Conservation (phyloP, 1,284 basidiomycete genomes). For the Amylostereum areolatum region DNA sequence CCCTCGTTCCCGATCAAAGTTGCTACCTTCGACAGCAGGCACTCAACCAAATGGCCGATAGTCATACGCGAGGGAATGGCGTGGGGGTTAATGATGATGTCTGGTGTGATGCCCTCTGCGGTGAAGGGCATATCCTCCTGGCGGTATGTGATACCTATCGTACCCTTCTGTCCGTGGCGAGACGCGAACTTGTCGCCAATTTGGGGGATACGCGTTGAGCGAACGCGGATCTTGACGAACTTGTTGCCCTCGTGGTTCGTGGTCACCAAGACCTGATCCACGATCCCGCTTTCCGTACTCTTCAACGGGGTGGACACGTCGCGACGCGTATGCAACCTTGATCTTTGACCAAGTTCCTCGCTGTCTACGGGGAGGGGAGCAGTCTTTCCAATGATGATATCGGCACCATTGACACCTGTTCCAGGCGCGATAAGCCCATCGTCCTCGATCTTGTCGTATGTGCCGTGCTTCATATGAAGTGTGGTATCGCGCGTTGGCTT, state of each 20-base stretch:
- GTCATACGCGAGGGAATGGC: constrained; percentile 99
- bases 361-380: constrained; percentile 95
- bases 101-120: constrained; percentile 91
- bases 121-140: constrained; percentile 99
- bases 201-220: constrained; percentile 94
- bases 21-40: constrained; percentile 93
- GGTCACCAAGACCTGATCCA: constrained; percentile 96
- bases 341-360: constrained; percentile 95
- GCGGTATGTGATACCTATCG: constrained; percentile 97
- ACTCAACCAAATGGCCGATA: constrained; percentile 99
- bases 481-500: constrained; percentile 94
- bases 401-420: constrained; percentile 92
- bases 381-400: constrained; percentile 99
- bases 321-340: constrained; percentile 83
- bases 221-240: constrained; percentile 97
- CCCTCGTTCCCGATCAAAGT: constrained; percentile 96
- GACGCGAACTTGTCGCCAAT: constrained; percentile 99
- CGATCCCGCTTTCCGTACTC: constrained; percentile 95
- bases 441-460: constrained; percentile 97
- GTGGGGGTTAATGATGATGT: constrained; percentile 98
- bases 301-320: constrained; percentile 98
- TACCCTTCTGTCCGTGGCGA: constrained; percentile 99
- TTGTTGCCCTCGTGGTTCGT: constrained; percentile 96
- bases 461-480: constrained; percentile 95
- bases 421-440: constrained; percentile 96